Base-by-base conservation (phyloP, 495 filamentous ascomycete genomes). In the Penicillium diatomitis region DNA sequence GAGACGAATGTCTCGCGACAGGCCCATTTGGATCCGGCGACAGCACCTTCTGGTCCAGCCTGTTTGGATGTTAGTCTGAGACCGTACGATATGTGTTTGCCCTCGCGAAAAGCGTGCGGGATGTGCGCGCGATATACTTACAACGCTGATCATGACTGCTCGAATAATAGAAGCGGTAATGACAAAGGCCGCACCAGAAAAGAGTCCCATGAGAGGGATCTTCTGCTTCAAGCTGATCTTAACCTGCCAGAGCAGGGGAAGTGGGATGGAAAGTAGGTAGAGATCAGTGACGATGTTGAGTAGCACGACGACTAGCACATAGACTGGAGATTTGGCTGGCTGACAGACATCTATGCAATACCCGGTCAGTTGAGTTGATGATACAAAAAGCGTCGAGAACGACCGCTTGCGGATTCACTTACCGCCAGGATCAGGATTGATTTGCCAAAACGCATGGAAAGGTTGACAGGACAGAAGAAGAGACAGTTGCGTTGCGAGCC, bases 1-100 rank as follows among this genome's bases (percentile, higher is more conserved):
- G 71, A 72, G 44, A 81, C 74, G 52, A 82, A 81, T 5, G 73
- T 73, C 54, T 81, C 79, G 39, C 77, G 76, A 53, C 74, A 70
- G 11, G 79, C 75, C 79, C 78, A 82, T 60, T 68, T 66, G 8
- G 74, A 72, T 4, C 73, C 74, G 38, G 70, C 48, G 0, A 61
- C 55, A 12, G 72, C 72, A 30, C 64, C 64, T 40, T 75, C 62
- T 33, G 62, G 51, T 5, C 62, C 50, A 37, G 51, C 50, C 53
- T 59, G 8, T 33, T 20, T 2, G 0, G 20, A 20, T 0, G 20
- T 20, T 20, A 20, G 20, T 20, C 20, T 20, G 20, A 20, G 20
- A 20, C 20, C 20, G 20, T 20, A 20, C 20, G 20, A 20, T 20
- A 2, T 20, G 20, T 20, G 20, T 20, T 20, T 20, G 20, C 20